Evolutionary conservation across 176 grass and related monocot genomes (phyloP), one percentile per base, ranked within the genome.

Genomic region (Aegilops speltoides): DNA sequence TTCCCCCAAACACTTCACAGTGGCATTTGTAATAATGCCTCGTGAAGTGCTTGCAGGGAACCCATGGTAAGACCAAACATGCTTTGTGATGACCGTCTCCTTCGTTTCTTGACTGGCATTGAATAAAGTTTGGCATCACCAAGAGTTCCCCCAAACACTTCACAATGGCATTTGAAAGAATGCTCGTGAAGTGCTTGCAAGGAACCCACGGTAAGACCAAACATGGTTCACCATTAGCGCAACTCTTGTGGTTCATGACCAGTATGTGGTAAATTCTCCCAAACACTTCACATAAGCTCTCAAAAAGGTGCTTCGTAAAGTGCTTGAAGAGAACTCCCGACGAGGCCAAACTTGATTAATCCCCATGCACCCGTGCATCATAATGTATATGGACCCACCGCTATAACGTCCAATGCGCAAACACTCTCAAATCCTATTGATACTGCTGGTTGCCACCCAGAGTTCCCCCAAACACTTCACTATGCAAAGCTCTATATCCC

Each of bases 401-500:
- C 24, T 45, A 84, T 7, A 22, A 17, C 57, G 28, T 56, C 13
- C 45, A 57, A 80, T 56, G 32, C 31, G 5, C 73, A 69, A 69
- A 14, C 41, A 79, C 60, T 68, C 7, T 31, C 19, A 25, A 10
- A 50, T 50, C 62, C 61, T 72, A 78, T 1, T 0, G 6, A 57
- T n/a, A 17, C 5, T 60, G 66, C 0, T 79, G 63, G 9, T 29
- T 66, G 64, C 33, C 73, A 71, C 57, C 73, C 20, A 52, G 45
- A 89, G 74, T 79, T 86, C 65, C 65, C 89, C 86, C 86, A 86
- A 86, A 89, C 83, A 89, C 73, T 92, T 92, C 83, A 79, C 10
- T 77, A 50, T 16, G 2, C 37, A 52, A 12, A 79, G 17, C 37
- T 40, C 40, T 45, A 45, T 45, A 45, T 45, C 43, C 43, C 43